A percentile compares a stretch with the other conserved stretches of the same genome.
Evolutionary conservation across 2,329 filamentous ascomycete genomes (phyloP).

Genomic region (Paecilomyces sp.): DNA sequence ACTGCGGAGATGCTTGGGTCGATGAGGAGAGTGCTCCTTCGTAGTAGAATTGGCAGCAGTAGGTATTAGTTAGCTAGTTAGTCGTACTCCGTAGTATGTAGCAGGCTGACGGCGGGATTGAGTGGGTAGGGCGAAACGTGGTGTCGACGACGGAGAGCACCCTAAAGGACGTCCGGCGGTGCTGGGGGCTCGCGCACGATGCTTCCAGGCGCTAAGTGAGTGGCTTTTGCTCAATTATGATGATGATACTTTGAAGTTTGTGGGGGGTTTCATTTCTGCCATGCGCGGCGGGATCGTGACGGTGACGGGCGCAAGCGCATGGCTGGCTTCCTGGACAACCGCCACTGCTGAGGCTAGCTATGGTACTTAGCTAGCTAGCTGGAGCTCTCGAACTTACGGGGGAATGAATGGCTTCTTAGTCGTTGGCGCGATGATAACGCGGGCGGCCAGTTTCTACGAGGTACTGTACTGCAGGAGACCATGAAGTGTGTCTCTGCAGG

Average conservation of each 20-base stretch:
- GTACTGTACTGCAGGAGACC: neutral
- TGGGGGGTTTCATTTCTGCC: neutral
- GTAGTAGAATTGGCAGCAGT: neutral
- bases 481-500: neutral
- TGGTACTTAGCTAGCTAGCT: too few relatives aligned
- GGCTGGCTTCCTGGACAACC: neutral
- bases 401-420: too few relatives aligned
- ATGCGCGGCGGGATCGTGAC: neutral
- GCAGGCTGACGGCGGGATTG: neutral
- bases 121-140: neutral
- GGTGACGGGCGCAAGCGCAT: neutral
- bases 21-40: neutral
- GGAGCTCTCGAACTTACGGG: too few relatives aligned
- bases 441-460: neutral
- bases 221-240: neutral
- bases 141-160: neutral
- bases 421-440: too few relatives aligned
- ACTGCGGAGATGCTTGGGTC: neutral
- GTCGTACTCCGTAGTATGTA: neutral
- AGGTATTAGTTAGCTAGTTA: too few relatives aligned
- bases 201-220: neutral
- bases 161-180: neutral
- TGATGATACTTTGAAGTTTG: neutral
- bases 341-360: neutral
- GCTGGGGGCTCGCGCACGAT: neutral